phyloP scores from a whole-genome alignment of 495 filamentous ascomycete genomes.

The Podospora comata region DNA sequence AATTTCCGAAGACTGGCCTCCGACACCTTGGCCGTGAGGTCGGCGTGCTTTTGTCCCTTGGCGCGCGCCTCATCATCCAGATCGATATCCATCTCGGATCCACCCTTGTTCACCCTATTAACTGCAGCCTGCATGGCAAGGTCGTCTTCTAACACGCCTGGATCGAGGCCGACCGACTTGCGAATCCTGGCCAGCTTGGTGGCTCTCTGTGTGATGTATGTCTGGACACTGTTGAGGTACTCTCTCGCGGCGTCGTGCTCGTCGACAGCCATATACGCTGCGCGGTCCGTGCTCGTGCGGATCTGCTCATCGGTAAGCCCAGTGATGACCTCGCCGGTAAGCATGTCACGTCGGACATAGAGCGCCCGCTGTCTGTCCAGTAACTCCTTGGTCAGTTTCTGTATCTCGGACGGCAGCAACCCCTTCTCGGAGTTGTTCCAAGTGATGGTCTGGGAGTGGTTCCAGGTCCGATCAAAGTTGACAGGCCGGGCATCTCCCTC shows the following conservation, averaged over 20 bases:
- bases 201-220: conserved; percentile 56
- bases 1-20: conserved; percentile 67
- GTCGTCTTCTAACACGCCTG: conserved; percentile 25
- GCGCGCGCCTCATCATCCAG: conserved; percentile 7
- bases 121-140: conserved; percentile 15
- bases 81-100: conserved; percentile 15
- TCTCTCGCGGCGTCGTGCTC: conserved; percentile 79
- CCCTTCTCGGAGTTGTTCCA: conserved; percentile 71
- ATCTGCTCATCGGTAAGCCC: conserved; percentile 62
- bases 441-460: conserved; percentile 74
- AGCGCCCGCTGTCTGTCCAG: conserved; percentile 63
- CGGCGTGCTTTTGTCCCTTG: conserved; percentile 39
- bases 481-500: conserved; percentile 92
- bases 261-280: conserved; percentile 56
- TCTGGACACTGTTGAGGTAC: conserved; percentile 73
- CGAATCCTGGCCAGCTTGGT: conserved; percentile 51
- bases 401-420: conserved; percentile 71
- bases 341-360: conserved; percentile 55
- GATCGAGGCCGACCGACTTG: conserved; percentile 40
- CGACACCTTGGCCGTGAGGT: conserved; percentile 79
- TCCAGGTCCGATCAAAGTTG: conserved; percentile 88
- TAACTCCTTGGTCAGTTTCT: conserved; percentile 58
- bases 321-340: conserved; percentile 48
- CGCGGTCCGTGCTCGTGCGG: conserved; percentile 41
- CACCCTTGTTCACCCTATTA: conserved; percentile 11